Evolutionary conservation across 805 yeast species (phyloP).

Genomic region (Saturnispora gosingensis): DNA sequence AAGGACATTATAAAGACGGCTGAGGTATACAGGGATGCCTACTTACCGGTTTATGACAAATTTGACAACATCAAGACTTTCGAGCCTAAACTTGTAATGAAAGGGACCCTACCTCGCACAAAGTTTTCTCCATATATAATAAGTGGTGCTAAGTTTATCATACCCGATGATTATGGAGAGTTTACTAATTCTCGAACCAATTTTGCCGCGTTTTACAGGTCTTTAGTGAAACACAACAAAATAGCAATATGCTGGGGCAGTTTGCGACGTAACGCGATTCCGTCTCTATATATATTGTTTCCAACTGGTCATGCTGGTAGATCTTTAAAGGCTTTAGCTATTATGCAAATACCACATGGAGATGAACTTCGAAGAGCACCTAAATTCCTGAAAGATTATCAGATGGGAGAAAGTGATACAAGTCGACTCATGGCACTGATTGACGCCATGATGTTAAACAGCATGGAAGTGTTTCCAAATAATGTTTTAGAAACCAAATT

Average conservation of each 20-base stretch:
- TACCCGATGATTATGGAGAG: slow-evolving; percentile 51
- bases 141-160: slow-evolving; percentile 50
- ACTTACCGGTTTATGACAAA: slow-evolving; percentile 28
- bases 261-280: slow-evolving; percentile 41
- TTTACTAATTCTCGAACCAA: slow-evolving; percentile 57
- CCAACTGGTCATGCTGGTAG: slow-evolving; percentile 34
- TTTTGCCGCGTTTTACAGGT: slow-evolving; percentile 56
- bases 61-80: slow-evolving; percentile 24
- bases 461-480: slow-evolving; percentile 29
- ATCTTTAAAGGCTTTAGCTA: slow-evolving; percentile 63
- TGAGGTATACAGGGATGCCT: slow-evolving; percentile 19
- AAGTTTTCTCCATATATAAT: slow-evolving; percentile 44
- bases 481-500: slow-evolving; percentile 64
- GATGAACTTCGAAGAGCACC: slow-evolving; percentile 73
- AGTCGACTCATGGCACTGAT: slow-evolving; percentile 18
- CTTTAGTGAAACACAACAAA: slow-evolving; percentile 40
- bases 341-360: slow-evolving; percentile 60
- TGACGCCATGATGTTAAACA: slow-evolving; percentile 16
- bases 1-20: background rate
- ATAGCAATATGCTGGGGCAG: slow-evolving; percentile 72
- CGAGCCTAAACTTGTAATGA: slow-evolving; percentile 33
- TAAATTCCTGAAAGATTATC: slow-evolving; percentile 14
- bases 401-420: slow-evolving; percentile 12
- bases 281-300: slow-evolving; percentile 48
- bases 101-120: slow-evolving; percentile 53